Evolutionary conservation across 2,329 filamentous ascomycete species (phyloP), one percentile per base, ranked within the genome.

Genomic region (Beauveria medogensis): DNA sequence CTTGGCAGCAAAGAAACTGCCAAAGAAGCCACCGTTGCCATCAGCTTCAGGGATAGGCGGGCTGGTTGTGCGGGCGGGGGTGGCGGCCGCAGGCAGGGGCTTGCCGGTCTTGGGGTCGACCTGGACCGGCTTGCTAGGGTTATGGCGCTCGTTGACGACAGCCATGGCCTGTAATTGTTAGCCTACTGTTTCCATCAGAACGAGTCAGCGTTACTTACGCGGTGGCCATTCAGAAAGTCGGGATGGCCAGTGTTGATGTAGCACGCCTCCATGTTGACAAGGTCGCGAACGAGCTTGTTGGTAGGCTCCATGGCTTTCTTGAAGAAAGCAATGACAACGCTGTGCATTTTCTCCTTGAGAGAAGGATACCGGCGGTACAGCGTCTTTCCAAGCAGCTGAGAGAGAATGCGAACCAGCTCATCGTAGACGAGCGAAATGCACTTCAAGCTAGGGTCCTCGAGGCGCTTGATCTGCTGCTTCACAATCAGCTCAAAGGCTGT

Each of bases 71-170:
- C 92, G 87, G 56, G 81, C 87, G 2, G 91, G 91, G 10, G 55
- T 82, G 24, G 80, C 79, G 18, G 81, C 73, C 44, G 82, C 78
- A 18, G 89, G 86, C 24, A 99, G 80, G 46, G 94, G 92, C 81
- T 97, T 97, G 74, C 95, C 95, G 2, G 93, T 97, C 84, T 99
- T 99, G 59, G 94, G 94, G 72, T 99, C 94, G 30, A 99, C 93
- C 75, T 97, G 94, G 1, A 92, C 89, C 20, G 94, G 93, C 77
- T 93, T 95, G 54, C 82, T 69, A 28, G 88, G 82, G 70, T 84
- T 90, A 73, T 96, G 89, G 63, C 91, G 88, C 74, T 99, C 94
- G 70, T 97, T 95, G 62, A 99, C 92, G 65, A 99, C 93, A 12
- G 94, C 91, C 94, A 99, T 99, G 53, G 94, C 93, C 82, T 87